Evolutionary conservation across 192 early-diverging fungal species (phyloP).

Genomic region (Podila clonocystis): DNA sequence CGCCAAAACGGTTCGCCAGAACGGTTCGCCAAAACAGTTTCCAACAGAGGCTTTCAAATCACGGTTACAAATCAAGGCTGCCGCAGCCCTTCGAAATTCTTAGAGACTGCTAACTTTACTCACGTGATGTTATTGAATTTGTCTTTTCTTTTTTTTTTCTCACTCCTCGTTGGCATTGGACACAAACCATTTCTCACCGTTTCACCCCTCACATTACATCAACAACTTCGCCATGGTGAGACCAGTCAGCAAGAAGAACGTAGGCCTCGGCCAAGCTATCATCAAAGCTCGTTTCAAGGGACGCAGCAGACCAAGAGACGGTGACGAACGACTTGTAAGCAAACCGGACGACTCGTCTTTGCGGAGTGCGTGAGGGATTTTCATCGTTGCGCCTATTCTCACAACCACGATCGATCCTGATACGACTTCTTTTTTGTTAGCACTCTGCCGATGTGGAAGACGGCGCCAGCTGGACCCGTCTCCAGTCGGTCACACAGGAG

Average conservation of each 20-base stretch:
- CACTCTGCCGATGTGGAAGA: constrained; percentile 91
- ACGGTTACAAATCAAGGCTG: no score
- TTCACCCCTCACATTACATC: not conserved
- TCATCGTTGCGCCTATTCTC: not conserved
- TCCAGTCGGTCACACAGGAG: constrained; percentile 97
- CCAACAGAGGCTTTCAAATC: no score
- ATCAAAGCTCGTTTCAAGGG: constrained; percentile 61
- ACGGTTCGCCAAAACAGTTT: no score
- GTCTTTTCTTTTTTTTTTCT: not conserved
- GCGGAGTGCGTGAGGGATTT: no score
- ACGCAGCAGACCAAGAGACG: constrained; percentile 51
- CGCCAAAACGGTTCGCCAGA: no score
- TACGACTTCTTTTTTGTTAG: constrained; percentile 39
- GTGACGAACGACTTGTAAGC: constrained; percentile 54
- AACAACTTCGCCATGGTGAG: constrained; percentile 32
- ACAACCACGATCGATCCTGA: not conserved
- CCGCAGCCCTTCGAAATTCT: no score
- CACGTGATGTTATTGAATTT: no score
- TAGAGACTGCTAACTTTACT: no score
- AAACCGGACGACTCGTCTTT: not conserved
- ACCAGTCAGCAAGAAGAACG: constrained; percentile 56
- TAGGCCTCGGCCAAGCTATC: constrained; percentile 58
- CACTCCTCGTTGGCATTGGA: not conserved
- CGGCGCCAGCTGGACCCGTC: constrained; percentile 82
- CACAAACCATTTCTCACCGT: not conserved